These are phyloP conservation scores for Arachis hypogaea DNA, from an alignment of 306 rosid species.

Conservation along the genomic window DNA sequence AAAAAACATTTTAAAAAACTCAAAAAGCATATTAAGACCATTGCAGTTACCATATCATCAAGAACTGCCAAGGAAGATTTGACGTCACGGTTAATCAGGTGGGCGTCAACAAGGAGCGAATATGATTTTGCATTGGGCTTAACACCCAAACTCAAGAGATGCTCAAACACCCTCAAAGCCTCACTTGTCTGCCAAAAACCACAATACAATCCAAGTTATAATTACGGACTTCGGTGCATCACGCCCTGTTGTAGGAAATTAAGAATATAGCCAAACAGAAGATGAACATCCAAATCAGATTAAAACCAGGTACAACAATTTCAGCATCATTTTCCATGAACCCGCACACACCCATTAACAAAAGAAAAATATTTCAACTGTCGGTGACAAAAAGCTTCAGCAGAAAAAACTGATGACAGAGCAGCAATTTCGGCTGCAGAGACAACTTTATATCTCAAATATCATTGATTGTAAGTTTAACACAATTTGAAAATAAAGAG, in stretches of 20 bases:
- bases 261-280: constrained; percentile 16
- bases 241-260: constrained; percentile 18
- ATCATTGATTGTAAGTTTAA: constrained; percentile 8
- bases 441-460: constrained; percentile 16
- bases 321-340: not conserved
- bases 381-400: not conserved
- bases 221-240: constrained; percentile 15
- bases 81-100: constrained; percentile 77
- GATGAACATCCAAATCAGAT: constrained; percentile 15
- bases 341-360: too few species aligned
- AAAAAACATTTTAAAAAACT: constrained; percentile 6
- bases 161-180: constrained; percentile 85
- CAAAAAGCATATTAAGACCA: not conserved
- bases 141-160: constrained; percentile 72
- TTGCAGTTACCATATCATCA: constrained; percentile 69
- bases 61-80: constrained; percentile 68
- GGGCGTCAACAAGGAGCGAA: constrained; percentile 79
- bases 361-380: not conserved
- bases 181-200: constrained; percentile 72
- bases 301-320: not conserved
- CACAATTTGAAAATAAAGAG: constrained; percentile 10
- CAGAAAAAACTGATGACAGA: not conserved
- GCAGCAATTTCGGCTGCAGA: not conserved
- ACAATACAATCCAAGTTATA: constrained; percentile 34
- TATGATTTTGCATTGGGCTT: constrained; percentile 88